phyloP scores from a whole-genome alignment of 345 rosid genomes.

The Crucihimalaya himalaica region DNA sequence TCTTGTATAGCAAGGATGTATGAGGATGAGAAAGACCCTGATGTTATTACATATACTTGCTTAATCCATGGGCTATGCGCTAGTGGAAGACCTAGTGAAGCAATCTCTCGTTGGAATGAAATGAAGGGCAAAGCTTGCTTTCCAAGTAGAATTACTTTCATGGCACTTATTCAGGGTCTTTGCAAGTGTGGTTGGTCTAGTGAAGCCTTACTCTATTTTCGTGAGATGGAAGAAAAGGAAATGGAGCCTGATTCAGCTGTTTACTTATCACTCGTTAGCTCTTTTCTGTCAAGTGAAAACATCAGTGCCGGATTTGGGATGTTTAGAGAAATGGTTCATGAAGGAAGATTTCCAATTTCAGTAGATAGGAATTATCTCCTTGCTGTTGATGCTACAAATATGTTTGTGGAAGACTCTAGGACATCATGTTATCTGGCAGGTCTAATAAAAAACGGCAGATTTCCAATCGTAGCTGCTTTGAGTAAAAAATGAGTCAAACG shows the following conservation, averaged over 20 bases:
- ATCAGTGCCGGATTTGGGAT: conserved; percentile 54
- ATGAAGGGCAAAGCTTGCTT: conserved; percentile 56
- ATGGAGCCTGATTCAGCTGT: conserved; percentile 72
- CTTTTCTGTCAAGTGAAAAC: conserved; percentile 52
- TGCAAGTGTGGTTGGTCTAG: conserved; percentile 69
- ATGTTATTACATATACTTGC: conserved; percentile 74
- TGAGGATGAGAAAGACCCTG: conserved; percentile 58
- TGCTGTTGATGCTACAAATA: conserved; percentile 50
- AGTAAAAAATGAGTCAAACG: conserved; percentile 21
- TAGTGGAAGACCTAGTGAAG: conserved; percentile 72
- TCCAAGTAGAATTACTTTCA: conserved; percentile 62
- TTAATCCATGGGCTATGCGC: conserved; percentile 69
- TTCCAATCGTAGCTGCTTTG: conserved; percentile 42
- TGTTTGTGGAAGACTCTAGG: conserved; percentile 54
- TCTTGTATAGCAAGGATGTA: conserved; percentile 58
- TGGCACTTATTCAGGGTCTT: conserved; percentile 76
- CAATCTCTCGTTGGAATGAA: conserved; percentile 68
- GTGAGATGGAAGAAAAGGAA: conserved; percentile 59
- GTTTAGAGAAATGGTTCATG: conserved; percentile 60
- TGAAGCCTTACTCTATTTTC: conserved; percentile 58
- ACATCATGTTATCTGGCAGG: conserved; percentile 53
- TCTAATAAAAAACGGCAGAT: conserved; percentile 50
- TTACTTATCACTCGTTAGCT: conserved; percentile 51
- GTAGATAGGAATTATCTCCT: conserved; percentile 51
- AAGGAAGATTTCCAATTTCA: conserved; percentile 52